Evolutionary conservation across 331 rosid genomes (phyloP).

Genomic region (Malus hybrid): DNA sequence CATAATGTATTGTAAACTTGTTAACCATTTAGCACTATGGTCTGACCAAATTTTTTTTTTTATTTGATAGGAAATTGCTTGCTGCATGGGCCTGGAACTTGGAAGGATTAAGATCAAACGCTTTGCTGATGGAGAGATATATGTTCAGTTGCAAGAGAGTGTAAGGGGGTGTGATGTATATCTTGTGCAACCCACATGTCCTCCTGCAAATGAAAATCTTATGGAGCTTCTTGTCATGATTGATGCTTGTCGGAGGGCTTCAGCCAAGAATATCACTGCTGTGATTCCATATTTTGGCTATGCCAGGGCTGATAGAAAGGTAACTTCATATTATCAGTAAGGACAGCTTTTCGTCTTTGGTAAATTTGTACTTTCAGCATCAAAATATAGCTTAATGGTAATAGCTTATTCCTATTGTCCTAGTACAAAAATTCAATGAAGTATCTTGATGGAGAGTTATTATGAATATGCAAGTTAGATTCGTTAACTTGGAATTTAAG

Average conservation of each 20-base stretch:
- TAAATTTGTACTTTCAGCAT: neutral
- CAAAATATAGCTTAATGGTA: neutral
- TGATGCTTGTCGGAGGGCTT: constrained; percentile 93
- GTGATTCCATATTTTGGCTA: constrained; percentile 95
- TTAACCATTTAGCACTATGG: neutral
- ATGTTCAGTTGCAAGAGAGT: constrained; percentile 96
- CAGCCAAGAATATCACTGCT: constrained; percentile 89
- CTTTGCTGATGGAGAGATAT: constrained; percentile 95
- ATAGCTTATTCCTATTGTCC: neutral
- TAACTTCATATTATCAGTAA: neutral
- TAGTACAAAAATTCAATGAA: neutral
- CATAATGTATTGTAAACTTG: neutral
- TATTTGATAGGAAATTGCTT: constrained; percentile 71
- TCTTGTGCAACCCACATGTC: constrained; percentile 95
- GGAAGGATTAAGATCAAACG: constrained; percentile 87
- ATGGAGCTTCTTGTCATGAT: constrained; percentile 95
- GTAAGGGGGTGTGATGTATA: constrained; percentile 91
- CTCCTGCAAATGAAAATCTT: constrained; percentile 92
- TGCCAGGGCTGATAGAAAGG: constrained; percentile 99
- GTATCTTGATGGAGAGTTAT: neutral
- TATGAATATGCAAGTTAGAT: neutral
- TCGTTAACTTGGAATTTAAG: neutral
- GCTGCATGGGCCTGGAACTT: constrained; percentile 88
- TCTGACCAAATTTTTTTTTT: constrained; percentile 1
- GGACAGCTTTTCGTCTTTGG: neutral